Percentiles rank a stretch among this genome's conserved stretches.
Evolutionary conservation across 2,329 filamentous ascomycete species (phyloP).

Genomic region (Setomelanomma holmii): DNA sequence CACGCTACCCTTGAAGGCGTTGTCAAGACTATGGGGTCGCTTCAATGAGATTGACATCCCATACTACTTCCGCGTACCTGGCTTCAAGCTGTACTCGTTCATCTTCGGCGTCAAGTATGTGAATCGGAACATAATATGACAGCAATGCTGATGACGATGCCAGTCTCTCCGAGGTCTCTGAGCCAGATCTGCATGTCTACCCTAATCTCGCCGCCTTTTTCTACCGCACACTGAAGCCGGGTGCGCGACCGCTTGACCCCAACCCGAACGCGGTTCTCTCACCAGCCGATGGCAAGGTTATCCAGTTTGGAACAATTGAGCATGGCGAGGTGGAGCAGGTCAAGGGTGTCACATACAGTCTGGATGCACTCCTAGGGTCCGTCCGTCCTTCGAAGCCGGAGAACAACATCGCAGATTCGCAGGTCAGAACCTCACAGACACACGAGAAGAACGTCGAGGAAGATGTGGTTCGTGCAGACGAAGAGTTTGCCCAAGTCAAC

Average conservation of each 20-base stretch:
- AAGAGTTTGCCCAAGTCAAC: conserved; percentile 93
- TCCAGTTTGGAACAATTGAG: conserved; percentile 92
- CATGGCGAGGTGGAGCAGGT: conserved; percentile 97
- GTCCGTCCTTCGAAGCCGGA: conserved; percentile 54
- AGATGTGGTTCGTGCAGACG: conserved; percentile 77
- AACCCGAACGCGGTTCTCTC: conserved; percentile 81
- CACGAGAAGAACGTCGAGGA: conserved; percentile 54
- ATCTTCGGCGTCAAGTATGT: conserved; percentile 82
- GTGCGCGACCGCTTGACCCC: conserved; percentile 82
- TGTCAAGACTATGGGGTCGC: conserved; percentile 86
- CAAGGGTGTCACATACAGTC: conserved; percentile 96
- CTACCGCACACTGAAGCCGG: conserved; percentile 92
- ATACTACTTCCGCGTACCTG: conserved; percentile 84
- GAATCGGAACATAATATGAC: neutral
- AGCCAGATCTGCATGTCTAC: conserved; percentile 87
- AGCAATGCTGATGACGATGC: conserved; percentile 45
- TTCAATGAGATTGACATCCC: conserved; percentile 92
- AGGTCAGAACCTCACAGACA: conserved; percentile 28
- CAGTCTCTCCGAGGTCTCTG: conserved; percentile 82
- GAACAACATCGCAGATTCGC: conserved; percentile 29
- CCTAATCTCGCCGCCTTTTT: conserved; percentile 97
- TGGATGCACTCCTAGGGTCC: conserved; percentile 85
- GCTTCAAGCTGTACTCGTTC: conserved; percentile 90
- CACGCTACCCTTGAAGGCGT: conserved; percentile 85
- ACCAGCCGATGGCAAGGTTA: conserved; percentile 86